phyloP scores from a whole-genome alignment of 305 asterid species.

The Lippia alba region DNA sequence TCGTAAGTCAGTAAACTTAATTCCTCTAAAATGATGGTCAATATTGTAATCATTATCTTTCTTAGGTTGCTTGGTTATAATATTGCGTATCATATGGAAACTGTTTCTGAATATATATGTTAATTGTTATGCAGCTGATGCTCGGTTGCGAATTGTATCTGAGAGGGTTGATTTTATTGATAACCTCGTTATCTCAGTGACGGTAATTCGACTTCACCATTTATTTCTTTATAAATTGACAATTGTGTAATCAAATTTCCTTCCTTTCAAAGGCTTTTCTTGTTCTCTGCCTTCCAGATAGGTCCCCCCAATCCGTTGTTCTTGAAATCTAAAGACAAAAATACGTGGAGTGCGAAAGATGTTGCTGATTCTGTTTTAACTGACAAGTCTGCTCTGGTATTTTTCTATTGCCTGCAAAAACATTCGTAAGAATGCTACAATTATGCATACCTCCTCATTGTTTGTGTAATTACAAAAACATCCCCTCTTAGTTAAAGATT shows the following conservation, averaged over 20 bases:
- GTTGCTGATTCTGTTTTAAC: conserved; percentile 91
- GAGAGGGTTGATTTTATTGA: conserved; percentile 92
- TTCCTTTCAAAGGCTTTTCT: conserved; percentile 32
- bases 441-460: too few relatives aligned
- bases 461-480: too few relatives aligned
- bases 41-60: conserved; percentile 7
- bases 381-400: conserved; percentile 94
- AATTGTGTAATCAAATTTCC: conserved; percentile 3
- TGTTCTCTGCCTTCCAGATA: conserved; percentile 60
- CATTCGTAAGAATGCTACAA: background rate
- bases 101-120: too few relatives aligned
- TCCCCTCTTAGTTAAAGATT: too few relatives aligned
- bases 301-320: conserved; percentile 86
- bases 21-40: conserved; percentile 13
- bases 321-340: conserved; percentile 79
- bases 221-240: conserved; percentile 11
- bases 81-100: conserved; percentile 17
- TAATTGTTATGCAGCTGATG: conserved; percentile 75
- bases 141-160: conserved; percentile 96
- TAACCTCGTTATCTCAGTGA: conserved; percentile 82
- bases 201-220: conserved; percentile 58
- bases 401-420: conserved; percentile 24
- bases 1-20: conserved; percentile 60
- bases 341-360: conserved; percentile 83
- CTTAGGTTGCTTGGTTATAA: background rate